Evolutionary conservation across 2,329 filamentous ascomycete genomes (phyloP).

Genomic region (Phaeoacremonium minimum): DNA sequence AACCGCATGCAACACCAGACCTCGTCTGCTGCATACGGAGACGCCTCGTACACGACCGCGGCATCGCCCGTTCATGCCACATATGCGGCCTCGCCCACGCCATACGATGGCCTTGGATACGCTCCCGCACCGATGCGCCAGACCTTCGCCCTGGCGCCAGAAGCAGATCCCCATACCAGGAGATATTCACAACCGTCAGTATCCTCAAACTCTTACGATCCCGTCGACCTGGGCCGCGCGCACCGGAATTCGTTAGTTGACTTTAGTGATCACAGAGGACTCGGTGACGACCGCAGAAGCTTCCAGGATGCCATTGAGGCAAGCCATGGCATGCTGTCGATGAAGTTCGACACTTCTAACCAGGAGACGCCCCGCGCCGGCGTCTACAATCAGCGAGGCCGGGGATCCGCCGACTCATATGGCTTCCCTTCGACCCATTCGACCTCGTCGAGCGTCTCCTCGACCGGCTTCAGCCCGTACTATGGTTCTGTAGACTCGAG

Average conservation of each 20-base stretch:
- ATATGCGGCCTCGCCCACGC: slow-evolving; percentile 63
- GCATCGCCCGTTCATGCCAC: slow-evolving; percentile 62
- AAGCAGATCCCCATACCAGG: slow-evolving; percentile 49
- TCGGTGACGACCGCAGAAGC: slow-evolving; percentile 54
- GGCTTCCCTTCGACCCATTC: slow-evolving; percentile 85
- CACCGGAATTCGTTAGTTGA: slow-evolving; percentile 63
- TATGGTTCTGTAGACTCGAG: slow-evolving; percentile 83
- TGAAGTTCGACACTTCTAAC: slow-evolving; percentile 50
- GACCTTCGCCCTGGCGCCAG: slow-evolving; percentile 52
- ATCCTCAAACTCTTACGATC: slow-evolving; percentile 44
- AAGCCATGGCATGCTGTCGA: slow-evolving; percentile 88
- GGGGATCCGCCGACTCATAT: slow-evolving; percentile 80
- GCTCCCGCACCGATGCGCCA: slow-evolving; percentile 60
- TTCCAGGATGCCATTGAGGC: slow-evolving; percentile 90
- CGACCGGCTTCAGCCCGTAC: slow-evolving; percentile 75
- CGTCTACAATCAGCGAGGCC: slow-evolving; percentile 68
- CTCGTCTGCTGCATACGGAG: slow-evolving; percentile 63
- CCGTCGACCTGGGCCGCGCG: slow-evolving; percentile 24
- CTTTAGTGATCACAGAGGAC: slow-evolving; percentile 35
- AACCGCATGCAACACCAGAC: slow-evolving; percentile 58
- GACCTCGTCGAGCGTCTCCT: slow-evolving; percentile 84
- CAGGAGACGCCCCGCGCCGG: slow-evolving; percentile 83
- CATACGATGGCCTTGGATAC: slow-evolving; percentile 76
- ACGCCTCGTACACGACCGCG: slow-evolving; percentile 62
- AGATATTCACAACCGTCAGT: slow-evolving; percentile 86